These are phyloP conservation scores for Sclerotinia sclerotiorum DNA, from an alignment of 2,329 filamentous ascomycete species.

Conservation along the genomic window DNA sequence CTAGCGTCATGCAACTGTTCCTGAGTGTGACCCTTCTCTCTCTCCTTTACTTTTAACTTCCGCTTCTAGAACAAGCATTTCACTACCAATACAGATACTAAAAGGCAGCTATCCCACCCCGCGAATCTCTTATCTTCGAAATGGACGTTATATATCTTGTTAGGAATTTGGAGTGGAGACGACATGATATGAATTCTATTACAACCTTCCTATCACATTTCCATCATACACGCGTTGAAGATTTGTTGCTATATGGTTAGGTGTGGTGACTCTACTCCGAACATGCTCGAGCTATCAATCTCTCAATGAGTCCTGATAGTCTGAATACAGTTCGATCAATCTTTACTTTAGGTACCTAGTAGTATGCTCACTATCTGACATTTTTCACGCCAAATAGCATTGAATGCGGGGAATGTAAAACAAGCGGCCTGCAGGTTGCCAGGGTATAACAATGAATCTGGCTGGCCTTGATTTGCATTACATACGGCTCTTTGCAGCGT, in stretches of 20 bases:
- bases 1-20: slow-evolving; percentile 18
- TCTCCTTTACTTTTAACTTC: not conserved
- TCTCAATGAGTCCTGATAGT: not conserved
- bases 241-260: not conserved
- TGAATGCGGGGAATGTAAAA: slow-evolving; percentile 6
- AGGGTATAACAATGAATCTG: slow-evolving; percentile 13
- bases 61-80: slow-evolving; percentile 14
- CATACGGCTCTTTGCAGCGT: slow-evolving; percentile 25
- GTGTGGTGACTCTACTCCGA: not conserved
- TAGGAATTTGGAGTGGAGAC: not conserved
- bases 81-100: not conserved
- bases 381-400: slow-evolving; percentile 1
- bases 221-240: not conserved
- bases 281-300: not conserved
- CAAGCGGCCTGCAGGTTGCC: slow-evolving; percentile 18
- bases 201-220: not conserved
- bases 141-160: too few relatives aligned
- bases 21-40: not conserved
- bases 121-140: not conserved
- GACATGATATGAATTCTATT: not conserved
- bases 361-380: slow-evolving; percentile 1
- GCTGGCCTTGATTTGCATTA: slow-evolving; percentile 26
- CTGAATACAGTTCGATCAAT: not conserved
- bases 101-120: not conserved
- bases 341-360: not conserved